Conservation (phyloP, 352 stramenopile genomes). For the Pythium insidiosum region DNA sequence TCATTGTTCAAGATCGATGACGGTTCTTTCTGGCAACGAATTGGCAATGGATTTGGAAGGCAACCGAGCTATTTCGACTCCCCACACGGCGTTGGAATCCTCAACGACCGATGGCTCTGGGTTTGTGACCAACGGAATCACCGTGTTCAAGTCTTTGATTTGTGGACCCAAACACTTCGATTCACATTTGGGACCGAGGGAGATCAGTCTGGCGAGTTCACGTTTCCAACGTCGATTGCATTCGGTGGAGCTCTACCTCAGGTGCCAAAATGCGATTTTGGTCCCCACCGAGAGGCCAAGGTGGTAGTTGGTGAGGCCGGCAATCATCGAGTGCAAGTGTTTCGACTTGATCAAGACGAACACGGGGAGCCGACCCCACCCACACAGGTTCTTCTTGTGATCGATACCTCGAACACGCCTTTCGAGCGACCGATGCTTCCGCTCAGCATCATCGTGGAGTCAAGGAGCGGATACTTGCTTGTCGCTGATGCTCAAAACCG, state of each 20-base stretch:
- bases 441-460: slow-evolving; percentile 29
- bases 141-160: slow-evolving; percentile 39
- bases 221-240: slow-evolving; percentile 1
- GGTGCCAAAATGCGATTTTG: slow-evolving; percentile 1
- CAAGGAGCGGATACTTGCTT: slow-evolving; percentile 38
- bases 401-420: slow-evolving; percentile 17
- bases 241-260: background rate
- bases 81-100: slow-evolving; percentile 41
- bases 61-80: slow-evolving; percentile 38
- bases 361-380: too few species aligned
- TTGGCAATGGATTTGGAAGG: slow-evolving; percentile 52
- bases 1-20: slow-evolving; percentile 37
- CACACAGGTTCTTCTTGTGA: slow-evolving; percentile 23
- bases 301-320: slow-evolving; percentile 2
- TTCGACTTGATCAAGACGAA: slow-evolving; percentile 24
- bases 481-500: slow-evolving; percentile 31
- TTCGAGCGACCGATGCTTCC: slow-evolving; percentile 35
- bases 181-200: background rate
- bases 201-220: background rate
- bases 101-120: slow-evolving; percentile 29
- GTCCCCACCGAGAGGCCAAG: slow-evolving; percentile 1
- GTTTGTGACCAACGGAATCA: slow-evolving; percentile 59
- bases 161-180: background rate
- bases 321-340: slow-evolving; percentile 49
- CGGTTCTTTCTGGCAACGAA: slow-evolving; percentile 23